These are phyloP conservation scores for Fraxinus angustifolia DNA, from an alignment of 305 asterid species.

Conservation along the genomic window DNA sequence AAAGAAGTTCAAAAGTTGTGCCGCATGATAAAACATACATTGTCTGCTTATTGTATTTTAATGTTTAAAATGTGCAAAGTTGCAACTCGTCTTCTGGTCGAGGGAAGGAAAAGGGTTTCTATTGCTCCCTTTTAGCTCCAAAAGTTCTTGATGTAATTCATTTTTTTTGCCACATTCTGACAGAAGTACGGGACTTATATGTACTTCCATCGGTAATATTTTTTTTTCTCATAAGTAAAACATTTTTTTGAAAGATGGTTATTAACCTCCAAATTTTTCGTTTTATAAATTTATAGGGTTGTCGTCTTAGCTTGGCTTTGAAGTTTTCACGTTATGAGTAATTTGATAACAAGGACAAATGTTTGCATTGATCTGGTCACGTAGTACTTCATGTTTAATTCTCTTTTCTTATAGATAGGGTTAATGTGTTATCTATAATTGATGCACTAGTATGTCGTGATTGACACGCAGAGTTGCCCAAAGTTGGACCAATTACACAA, in stretches of 20 bases:
- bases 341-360: not conserved
- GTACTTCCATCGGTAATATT: not conserved
- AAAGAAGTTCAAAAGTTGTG: not conserved
- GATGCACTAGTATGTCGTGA: conserved; percentile 12
- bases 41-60: not conserved
- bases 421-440: not conserved
- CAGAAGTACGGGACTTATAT: not conserved
- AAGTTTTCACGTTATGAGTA: not conserved
- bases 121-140: not conserved
- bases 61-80: not conserved
- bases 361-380: not conserved
- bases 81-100: not conserved
- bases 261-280: not conserved
- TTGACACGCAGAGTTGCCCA: conserved; percentile 66
- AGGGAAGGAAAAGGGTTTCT: not conserved
- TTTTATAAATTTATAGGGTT: not conserved
- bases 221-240: not conserved
- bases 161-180: not conserved
- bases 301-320: not conserved
- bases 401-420: not conserved
- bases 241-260: not conserved
- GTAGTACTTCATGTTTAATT: not conserved
- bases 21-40: not conserved
- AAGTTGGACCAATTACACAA: conserved; percentile 73
- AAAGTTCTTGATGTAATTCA: not conserved